phyloP scores from a whole-genome alignment of 2,329 filamentous ascomycete genomes.

The Fusarium fujikuroi region DNA sequence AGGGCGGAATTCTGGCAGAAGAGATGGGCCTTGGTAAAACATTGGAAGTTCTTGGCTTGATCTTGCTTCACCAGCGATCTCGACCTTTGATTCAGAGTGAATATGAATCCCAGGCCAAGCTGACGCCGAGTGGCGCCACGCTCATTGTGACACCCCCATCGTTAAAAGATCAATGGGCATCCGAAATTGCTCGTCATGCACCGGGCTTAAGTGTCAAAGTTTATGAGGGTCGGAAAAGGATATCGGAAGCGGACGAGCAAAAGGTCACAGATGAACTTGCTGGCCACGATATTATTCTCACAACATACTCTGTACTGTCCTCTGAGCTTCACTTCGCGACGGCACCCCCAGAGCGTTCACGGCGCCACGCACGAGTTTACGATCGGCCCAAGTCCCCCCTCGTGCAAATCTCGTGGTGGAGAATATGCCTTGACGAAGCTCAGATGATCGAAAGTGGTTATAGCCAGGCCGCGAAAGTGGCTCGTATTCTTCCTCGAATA shows the following conservation, averaged over 20 bases:
- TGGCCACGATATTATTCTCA: slow-evolving; percentile 68
- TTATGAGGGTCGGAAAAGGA: slow-evolving; percentile 63
- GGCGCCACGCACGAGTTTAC: slow-evolving; percentile 74
- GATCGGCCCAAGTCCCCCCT: slow-evolving; percentile 78
- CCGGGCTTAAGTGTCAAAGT: slow-evolving; percentile 65
- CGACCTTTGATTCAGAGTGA: slow-evolving; percentile 50
- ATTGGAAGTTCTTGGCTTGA: slow-evolving; percentile 76
- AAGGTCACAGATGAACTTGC: slow-evolving; percentile 58
- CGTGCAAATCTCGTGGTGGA: slow-evolving; percentile 87
- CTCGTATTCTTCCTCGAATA: slow-evolving; percentile 80
- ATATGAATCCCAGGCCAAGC: slow-evolving; percentile 45
- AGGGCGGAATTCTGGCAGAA: slow-evolving; percentile 76
- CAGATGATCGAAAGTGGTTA: slow-evolving; percentile 95
- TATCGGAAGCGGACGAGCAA: slow-evolving; percentile 50
- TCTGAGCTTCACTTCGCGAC: slow-evolving; percentile 82
- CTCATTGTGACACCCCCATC: slow-evolving; percentile 70
- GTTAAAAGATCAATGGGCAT: slow-evolving; percentile 69
- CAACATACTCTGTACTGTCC: slow-evolving; percentile 77
- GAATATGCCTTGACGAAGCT: slow-evolving; percentile 80
- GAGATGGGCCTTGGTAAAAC: slow-evolving; percentile 90
- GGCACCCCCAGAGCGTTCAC: slow-evolving; percentile 73
- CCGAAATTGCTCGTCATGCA: slow-evolving; percentile 68
- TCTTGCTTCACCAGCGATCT: slow-evolving; percentile 66
- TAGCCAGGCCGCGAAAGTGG: slow-evolving; percentile 83
- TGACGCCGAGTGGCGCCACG: slow-evolving; percentile 65